A percentile compares a stretch with the other conserved stretches of the same genome.
phyloP scores from a whole-genome alignment of 2,329 filamentous ascomycete genomes.

The Talaromyces piceae region DNA sequence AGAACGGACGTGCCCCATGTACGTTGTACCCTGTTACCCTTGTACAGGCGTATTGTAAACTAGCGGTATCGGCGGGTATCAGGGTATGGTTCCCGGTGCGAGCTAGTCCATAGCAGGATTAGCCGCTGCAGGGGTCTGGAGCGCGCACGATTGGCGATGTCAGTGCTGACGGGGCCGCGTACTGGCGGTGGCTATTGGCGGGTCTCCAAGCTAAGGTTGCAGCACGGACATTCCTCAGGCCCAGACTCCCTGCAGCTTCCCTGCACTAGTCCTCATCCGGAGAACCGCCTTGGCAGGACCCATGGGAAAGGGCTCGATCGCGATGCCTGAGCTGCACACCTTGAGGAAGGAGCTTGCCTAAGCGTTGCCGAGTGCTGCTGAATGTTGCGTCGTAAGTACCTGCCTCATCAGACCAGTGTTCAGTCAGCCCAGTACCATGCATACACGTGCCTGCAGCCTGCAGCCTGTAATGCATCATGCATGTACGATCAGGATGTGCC shows the following conservation, averaged over 20 bases:
- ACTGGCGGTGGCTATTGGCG: background rate
- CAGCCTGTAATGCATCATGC: too few species aligned
- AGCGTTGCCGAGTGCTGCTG: background rate
- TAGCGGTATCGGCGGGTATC: background rate
- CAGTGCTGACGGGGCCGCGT: background rate
- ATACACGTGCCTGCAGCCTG: too few species aligned
- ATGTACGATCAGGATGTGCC: too few species aligned
- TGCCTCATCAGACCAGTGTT: too few species aligned
- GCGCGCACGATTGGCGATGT: background rate
- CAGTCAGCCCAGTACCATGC: too few species aligned
- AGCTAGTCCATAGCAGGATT: background rate
- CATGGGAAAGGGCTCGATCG: background rate
- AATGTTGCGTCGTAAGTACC: too few species aligned
- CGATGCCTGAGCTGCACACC: background rate
- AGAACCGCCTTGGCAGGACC: background rate
- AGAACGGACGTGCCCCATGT: too few species aligned
- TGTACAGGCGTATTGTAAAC: background rate
- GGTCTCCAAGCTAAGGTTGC: background rate
- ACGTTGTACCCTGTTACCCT: background rate
- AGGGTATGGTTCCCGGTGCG: background rate
- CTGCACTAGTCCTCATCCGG: slow-evolving; percentile 1
- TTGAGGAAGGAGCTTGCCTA: too few species aligned
- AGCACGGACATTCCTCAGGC: background rate
- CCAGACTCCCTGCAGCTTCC: background rate
- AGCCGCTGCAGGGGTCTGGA: background rate